Percentiles rank a stretch among this genome's conserved stretches.
Conservation (phyloP, 2,329 filamentous ascomycete species). For the Ophioceras dolichostomum region DNA sequence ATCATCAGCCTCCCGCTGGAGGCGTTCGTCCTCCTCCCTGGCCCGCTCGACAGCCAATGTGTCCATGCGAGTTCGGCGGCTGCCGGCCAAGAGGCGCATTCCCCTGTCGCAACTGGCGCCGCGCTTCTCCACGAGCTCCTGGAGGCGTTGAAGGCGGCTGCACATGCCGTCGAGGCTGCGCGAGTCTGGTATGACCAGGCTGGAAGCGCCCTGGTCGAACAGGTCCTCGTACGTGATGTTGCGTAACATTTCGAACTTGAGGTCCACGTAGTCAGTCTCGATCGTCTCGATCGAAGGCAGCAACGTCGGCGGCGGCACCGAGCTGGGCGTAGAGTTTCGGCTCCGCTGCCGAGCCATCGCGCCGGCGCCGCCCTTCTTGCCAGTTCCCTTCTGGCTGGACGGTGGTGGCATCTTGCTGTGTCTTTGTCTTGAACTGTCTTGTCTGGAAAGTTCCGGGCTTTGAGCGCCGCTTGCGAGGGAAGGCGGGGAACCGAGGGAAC, state of each 20-base stretch:
- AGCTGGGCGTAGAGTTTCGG: slow-evolving; percentile 61
- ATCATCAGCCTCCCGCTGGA: slow-evolving; percentile 35
- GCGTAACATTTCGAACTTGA: slow-evolving; percentile 45
- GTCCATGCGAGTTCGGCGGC: slow-evolving; percentile 49
- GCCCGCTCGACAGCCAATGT: slow-evolving; percentile 32
- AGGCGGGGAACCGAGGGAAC: no score
- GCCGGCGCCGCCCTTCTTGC: slow-evolving; percentile 50
- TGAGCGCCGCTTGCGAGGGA: no score
- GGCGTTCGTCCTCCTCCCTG: slow-evolving; percentile 36
- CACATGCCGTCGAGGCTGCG: slow-evolving; percentile 52
- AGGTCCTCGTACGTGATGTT: slow-evolving; percentile 57
- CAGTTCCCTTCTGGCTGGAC: slow-evolving; percentile 47
- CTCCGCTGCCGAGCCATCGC: slow-evolving; percentile 54
- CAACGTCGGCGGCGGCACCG: slow-evolving; percentile 31
- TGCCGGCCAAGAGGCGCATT: slow-evolving; percentile 57
- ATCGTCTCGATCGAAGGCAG: slow-evolving; percentile 42
- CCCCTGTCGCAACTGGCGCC: slow-evolving; percentile 58
- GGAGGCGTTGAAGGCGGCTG: slow-evolving; percentile 49
- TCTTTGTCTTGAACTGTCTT: no score
- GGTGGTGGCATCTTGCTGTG: slow-evolving; percentile 40
- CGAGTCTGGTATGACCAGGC: slow-evolving; percentile 49
- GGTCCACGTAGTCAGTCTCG: slow-evolving; percentile 55
- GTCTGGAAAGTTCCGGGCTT: no score
- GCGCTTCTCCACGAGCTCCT: slow-evolving; percentile 54
- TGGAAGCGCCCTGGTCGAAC: slow-evolving; percentile 46